Evolutionary conservation across 2,329 filamentous ascomycete genomes (phyloP).

Genomic region (Colletotrichum sp.): DNA sequence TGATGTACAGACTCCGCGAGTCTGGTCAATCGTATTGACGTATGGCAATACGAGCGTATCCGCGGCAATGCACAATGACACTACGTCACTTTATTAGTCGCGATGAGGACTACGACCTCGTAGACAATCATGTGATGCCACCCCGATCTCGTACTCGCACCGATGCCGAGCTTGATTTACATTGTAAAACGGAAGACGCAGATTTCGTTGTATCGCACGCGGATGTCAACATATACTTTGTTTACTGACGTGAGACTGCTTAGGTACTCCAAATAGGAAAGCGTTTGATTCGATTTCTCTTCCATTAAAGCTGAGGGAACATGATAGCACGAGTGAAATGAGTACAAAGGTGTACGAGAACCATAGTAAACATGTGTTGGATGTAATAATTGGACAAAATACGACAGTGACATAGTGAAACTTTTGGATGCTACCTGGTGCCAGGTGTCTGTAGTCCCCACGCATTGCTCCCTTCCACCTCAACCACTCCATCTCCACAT

Average conservation of each 20-base stretch:
- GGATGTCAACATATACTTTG: background rate
- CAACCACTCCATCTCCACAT: background rate
- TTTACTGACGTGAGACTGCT: background rate
- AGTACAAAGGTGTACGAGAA: background rate
- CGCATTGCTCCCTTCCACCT: background rate
- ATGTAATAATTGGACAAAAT: background rate
- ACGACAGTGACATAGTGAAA: background rate
- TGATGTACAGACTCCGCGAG: background rate
- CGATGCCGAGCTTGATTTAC: background rate
- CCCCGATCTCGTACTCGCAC: background rate
- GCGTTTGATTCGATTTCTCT: background rate
- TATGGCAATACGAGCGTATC: background rate
- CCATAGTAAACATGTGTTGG: background rate
- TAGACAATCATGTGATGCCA: background rate
- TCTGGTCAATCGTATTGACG: background rate
- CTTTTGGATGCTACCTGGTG: background rate
- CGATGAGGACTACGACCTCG: background rate
- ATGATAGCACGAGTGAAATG: background rate
- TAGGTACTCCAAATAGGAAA: background rate
- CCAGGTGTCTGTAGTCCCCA: accelerated
- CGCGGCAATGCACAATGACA: background rate
- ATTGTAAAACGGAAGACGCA: background rate
- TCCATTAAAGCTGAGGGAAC: accelerated
- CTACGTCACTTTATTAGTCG: background rate
- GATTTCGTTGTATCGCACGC: background rate